phyloP scores from a whole-genome alignment of 2,329 filamentous ascomycete genomes.

The Colletotrichum sp. region DNA sequence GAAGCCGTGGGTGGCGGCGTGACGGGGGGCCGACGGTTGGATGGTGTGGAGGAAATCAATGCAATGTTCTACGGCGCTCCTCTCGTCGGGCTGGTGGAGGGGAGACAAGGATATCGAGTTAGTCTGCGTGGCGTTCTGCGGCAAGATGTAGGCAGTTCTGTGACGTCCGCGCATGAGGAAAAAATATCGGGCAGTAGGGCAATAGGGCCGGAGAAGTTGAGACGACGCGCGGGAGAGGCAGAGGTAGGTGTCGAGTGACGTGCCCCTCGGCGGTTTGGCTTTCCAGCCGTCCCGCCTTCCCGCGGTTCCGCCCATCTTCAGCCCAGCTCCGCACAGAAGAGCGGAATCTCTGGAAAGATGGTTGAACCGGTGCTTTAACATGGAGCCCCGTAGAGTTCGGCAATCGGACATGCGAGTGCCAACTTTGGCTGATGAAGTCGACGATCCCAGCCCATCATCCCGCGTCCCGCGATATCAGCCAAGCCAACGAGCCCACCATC shows the following conservation, averaged over 20 bases:
- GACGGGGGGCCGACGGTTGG: neutral
- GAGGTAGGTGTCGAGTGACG: neutral
- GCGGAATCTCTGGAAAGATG: neutral
- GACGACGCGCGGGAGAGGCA: neutral
- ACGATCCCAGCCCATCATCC: neutral
- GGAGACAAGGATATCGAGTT: neutral
- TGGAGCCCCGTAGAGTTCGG: neutral
- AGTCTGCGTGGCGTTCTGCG: neutral
- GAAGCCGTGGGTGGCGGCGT: neutral
- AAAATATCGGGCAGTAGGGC: neutral
- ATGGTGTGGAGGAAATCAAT: neutral
- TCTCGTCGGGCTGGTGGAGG: neutral
- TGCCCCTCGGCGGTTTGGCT: neutral
- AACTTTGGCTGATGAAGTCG: constrained; percentile 5
- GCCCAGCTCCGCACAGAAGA: neutral
- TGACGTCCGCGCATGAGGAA: neutral
- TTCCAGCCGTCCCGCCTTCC: constrained; percentile 7
- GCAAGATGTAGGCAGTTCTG: neutral
- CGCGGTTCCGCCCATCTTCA: neutral
- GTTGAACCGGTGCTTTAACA: neutral
- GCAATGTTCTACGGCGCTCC: neutral
- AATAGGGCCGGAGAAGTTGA: neutral
- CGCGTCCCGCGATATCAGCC: neutral
- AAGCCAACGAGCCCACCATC: neutral
- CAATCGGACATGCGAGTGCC: neutral